These are phyloP conservation scores for Suhomyces xylopsoci DNA, from an alignment of 805 yeast genomes.

Conservation along the genomic window DNA sequence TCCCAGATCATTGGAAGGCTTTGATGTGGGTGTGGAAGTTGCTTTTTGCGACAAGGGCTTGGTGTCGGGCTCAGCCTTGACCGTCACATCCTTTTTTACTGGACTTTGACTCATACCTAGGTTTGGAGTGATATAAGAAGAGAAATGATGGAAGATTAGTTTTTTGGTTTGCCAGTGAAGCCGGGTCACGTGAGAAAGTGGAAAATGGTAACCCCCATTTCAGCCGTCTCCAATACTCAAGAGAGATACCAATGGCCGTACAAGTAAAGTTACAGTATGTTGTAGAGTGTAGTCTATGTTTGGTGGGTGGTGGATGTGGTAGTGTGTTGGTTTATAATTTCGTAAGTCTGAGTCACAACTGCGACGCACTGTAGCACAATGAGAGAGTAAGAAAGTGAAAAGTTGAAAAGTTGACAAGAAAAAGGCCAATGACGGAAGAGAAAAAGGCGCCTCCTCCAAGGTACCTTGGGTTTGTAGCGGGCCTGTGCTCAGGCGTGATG, in stretches of 20 bases:
- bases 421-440: not conserved
- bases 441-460: constrained; percentile 43
- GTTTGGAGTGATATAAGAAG: no score
- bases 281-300: not conserved
- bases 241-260: no score
- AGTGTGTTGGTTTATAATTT: not conserved
- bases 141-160: no score
- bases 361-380: not conserved
- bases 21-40: not conserved
- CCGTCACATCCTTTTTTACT: constrained; percentile 25
- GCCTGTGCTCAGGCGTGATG: constrained; percentile 81
- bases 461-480: constrained; percentile 81
- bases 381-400: no score
- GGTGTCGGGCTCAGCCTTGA: constrained; percentile 20
- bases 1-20: constrained; percentile 18
- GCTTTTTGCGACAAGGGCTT: not conserved
- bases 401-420: no score
- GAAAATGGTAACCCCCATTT: no score
- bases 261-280: no score
- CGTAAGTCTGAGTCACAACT: not conserved
- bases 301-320: not conserved
- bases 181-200: no score
- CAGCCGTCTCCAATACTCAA: no score
- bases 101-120: constrained; percentile 22
- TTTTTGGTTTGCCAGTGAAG: no score